phyloP scores from a whole-genome alignment of 1,284 basidiomycete species.

The Meripilus lineatus region DNA sequence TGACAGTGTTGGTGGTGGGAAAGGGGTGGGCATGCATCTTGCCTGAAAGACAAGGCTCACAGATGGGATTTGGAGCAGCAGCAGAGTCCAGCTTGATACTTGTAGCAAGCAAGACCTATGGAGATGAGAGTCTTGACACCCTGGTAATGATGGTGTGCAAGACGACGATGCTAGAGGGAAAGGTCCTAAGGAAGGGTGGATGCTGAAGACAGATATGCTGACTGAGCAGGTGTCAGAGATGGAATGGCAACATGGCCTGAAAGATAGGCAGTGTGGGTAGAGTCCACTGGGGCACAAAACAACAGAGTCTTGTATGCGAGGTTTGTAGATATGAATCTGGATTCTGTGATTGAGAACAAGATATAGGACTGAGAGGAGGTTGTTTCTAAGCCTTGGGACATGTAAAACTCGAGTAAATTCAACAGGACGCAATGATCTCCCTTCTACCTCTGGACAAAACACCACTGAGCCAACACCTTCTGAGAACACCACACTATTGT shows the following conservation, averaged over 20 bases:
- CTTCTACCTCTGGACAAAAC: constrained; percentile 22
- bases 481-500: constrained; percentile 25
- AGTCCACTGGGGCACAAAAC: constrained; percentile 13
- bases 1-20: constrained; percentile 16
- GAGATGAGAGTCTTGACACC: not conserved
- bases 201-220: not conserved
- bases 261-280: constrained; percentile 13
- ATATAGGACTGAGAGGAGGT: constrained; percentile 27
- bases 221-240: constrained; percentile 17
- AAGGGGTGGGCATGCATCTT: constrained; percentile 13
- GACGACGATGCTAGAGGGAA: constrained; percentile 14
- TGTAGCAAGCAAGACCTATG: constrained; percentile 4
- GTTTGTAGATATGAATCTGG: constrained; percentile 10
- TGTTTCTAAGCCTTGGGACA: constrained; percentile 27
- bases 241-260: constrained; percentile 16
- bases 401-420: constrained; percentile 30
- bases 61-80: constrained; percentile 17
- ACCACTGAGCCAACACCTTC: constrained; percentile 26
- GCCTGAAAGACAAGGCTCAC: constrained; percentile 19
- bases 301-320: constrained; percentile 2
- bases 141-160: constrained; percentile 8
- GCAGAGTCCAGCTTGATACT: constrained; percentile 9
- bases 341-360: constrained; percentile 14
- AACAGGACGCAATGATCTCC: constrained; percentile 15
- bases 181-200: constrained; percentile 12